A percentile compares a stretch with the other conserved stretches of the same genome.
phyloP scores from a whole-genome alignment of 1,139 yeast genomes.

The Candida tetrigidarum region DNA sequence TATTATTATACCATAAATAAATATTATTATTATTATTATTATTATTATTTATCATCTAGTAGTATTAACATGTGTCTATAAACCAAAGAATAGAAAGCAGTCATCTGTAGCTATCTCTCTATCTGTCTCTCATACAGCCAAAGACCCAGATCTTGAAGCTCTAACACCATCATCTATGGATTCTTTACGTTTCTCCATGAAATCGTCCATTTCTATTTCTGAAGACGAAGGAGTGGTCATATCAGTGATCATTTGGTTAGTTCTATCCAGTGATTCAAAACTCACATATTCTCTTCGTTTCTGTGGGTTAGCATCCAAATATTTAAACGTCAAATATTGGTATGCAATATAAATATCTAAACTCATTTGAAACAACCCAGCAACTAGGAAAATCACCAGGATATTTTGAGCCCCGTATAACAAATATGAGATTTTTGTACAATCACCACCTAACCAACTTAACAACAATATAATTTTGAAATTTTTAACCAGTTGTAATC shows the following conservation, averaged over 20 bases:
- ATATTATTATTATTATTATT: neutral
- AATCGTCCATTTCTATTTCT: slow-evolving; percentile 12
- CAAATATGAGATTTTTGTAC: slow-evolving; percentile 73
- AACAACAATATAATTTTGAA: slow-evolving; percentile 74
- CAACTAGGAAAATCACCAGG: slow-evolving; percentile 69
- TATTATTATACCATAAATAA: neutral
- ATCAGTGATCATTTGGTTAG: slow-evolving; percentile 14
- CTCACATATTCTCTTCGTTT: neutral
- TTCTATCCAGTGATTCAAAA: neutral
- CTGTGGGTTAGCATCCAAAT: slow-evolving; percentile 1
- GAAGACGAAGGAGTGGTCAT: slow-evolving; percentile 5
- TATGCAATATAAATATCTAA: slow-evolving; percentile 77
- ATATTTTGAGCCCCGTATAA: slow-evolving; percentile 73
- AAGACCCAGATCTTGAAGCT: slow-evolving; percentile 3
- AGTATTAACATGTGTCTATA: too few species aligned
- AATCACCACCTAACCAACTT: slow-evolving; percentile 91
- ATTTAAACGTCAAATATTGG: slow-evolving; percentile 65
- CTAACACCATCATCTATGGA: neutral
- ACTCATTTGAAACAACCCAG: slow-evolving; percentile 81
- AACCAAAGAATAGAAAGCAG: neutral
- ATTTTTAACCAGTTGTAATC: slow-evolving; percentile 74
- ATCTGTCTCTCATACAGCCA: neutral
- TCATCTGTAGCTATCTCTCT: neutral
- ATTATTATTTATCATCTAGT: too few species aligned
- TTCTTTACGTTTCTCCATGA: slow-evolving; percentile 1